phyloP scores from a whole-genome alignment of 352 stramenopile species.

The Globisporangium mamillatum region DNA sequence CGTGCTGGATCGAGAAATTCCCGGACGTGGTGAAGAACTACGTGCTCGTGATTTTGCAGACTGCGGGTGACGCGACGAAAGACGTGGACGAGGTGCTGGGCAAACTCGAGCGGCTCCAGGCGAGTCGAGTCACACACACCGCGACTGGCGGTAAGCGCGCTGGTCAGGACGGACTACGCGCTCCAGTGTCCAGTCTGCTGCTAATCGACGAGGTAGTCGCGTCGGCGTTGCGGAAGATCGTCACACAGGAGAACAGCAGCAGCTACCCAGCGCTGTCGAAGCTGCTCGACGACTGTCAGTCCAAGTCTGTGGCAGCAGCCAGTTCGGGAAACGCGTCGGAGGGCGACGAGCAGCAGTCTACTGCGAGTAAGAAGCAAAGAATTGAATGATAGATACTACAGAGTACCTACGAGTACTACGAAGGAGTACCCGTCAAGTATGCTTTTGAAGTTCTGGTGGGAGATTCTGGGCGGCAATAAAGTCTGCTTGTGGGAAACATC shows the following conservation, averaged over 20 bases:
- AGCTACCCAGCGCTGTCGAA: constrained; percentile 32
- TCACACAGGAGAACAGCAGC: constrained; percentile 15
- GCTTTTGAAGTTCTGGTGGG: too few species aligned
- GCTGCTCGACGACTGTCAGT: constrained; percentile 11
- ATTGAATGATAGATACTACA: constrained; percentile 13
- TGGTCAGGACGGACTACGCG: neutral
- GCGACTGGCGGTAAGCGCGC: constrained; percentile 17
- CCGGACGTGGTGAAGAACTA: constrained; percentile 55
- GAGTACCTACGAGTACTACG: too few species aligned
- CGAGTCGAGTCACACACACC: constrained; percentile 19
- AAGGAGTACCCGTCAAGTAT: too few species aligned
- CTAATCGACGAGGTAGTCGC: constrained; percentile 48
- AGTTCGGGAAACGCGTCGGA: constrained; percentile 6
- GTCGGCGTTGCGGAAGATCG: constrained; percentile 35
- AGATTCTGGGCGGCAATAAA: too few species aligned
- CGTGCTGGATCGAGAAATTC: constrained; percentile 72
- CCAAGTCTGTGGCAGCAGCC: neutral
- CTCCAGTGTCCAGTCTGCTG: constrained; percentile 25
- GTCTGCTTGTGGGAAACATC: too few species aligned
- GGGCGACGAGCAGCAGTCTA: constrained; percentile 32
- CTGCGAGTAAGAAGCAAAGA: constrained; percentile 53
- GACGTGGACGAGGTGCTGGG: constrained; percentile 52
- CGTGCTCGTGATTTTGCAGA: constrained; percentile 47
- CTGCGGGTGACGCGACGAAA: constrained; percentile 29
- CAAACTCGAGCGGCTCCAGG: constrained; percentile 66